phyloP scores from a whole-genome alignment of 306 rosid species.

The Cucumis hystrix region DNA sequence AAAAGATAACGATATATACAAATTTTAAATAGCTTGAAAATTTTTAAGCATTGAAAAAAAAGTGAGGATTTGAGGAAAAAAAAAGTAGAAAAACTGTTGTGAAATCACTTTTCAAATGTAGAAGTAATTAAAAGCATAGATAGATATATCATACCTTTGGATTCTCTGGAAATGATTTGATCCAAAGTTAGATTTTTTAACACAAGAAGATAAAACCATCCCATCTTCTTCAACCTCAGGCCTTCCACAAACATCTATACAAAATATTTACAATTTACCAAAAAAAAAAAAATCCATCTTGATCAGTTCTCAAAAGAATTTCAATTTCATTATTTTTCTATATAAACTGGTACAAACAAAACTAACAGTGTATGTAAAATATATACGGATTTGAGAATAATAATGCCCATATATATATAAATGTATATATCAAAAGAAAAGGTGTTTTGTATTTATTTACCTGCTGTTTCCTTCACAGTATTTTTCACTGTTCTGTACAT shows the following conservation, averaged over 20 bases:
- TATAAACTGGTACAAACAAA: not conserved
- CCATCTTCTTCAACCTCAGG: not conserved
- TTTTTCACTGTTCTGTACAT: conserved; percentile 98
- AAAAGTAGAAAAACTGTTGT: not conserved
- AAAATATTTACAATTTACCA: not conserved
- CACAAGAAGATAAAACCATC: not conserved
- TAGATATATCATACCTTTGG: not conserved
- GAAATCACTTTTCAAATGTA: not conserved
- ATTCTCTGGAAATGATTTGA: not conserved
- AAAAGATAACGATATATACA: no score
- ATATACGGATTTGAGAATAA: not conserved
- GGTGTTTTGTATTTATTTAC: conserved; percentile 19
- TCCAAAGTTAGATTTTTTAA: not conserved
- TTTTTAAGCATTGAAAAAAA: no score
- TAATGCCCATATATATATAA: not conserved
- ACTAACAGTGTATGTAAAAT: not conserved
- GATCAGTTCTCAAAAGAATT: no score
- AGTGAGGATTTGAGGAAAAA: not conserved
- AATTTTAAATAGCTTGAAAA: no score
- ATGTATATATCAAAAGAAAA: not conserved
- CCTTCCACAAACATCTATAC: not conserved
- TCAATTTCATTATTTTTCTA: not conserved
- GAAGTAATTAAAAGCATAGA: not conserved
- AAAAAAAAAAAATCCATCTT: no score
- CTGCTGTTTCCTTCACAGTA: conserved; percentile 68